Evolutionary conservation across 164 flowering plant genomes (phyloP).

Genomic region (Echeveria elegans): DNA sequence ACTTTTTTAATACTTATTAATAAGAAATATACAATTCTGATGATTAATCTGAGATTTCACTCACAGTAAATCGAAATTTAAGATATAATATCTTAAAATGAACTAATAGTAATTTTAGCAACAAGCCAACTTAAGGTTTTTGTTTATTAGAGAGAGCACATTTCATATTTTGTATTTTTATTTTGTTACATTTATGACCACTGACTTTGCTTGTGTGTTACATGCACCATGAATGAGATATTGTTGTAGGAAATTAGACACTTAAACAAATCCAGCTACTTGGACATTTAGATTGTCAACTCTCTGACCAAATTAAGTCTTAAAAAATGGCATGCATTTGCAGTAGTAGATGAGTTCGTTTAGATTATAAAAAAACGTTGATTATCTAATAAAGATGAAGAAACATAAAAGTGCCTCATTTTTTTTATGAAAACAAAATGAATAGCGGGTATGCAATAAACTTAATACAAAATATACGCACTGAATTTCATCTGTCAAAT

Average conservation of each 20-base stretch:
- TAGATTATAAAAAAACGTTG: not conserved
- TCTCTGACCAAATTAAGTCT: not conserved
- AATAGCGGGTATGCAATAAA: not conserved
- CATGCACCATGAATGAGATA: not conserved
- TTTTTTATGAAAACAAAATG: not conserved
- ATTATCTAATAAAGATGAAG: not conserved
- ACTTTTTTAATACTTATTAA: too few relatives aligned
- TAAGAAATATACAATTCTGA: too few relatives aligned
- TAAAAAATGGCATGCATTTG: not conserved
- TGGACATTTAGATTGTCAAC: not conserved
- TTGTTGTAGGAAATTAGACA: too few relatives aligned
- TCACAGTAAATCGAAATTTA: too few relatives aligned
- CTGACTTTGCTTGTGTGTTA: not conserved
- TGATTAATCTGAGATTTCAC: too few relatives aligned
- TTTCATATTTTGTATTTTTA: too few relatives aligned
- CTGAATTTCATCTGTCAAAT: too few relatives aligned
- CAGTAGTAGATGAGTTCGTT: not conserved
- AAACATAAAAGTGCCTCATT: not conserved
- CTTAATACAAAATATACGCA: not conserved
- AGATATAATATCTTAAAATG: too few relatives aligned
- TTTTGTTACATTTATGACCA: not conserved
- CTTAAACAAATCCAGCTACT: not conserved
- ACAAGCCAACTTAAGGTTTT: too few relatives aligned
- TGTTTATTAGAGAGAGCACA: too few relatives aligned
- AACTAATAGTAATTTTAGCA: too few relatives aligned